A percentile compares a stretch with the other conserved stretches of the same genome.
These are phyloP conservation scores for Nothophytophthora sp. DNA, from an alignment of 352 stramenopile species.

Conservation along the genomic window DNA sequence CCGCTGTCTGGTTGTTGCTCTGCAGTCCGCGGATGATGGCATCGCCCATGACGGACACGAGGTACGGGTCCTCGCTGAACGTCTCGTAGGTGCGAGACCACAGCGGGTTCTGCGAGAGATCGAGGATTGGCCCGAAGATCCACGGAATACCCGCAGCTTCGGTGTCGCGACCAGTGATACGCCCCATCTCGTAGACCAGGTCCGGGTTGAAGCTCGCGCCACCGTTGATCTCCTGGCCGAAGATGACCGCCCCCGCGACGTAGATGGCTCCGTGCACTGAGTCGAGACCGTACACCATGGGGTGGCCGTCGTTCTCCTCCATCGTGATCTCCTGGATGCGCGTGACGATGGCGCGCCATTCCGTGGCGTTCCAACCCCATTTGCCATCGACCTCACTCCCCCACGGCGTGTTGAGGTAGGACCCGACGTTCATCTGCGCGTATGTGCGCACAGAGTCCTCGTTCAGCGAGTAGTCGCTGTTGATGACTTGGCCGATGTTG, in stretches of 20 bases:
- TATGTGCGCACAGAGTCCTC: slow-evolving; percentile 59
- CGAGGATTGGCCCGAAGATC: slow-evolving; percentile 88
- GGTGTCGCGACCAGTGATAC: slow-evolving; percentile 83
- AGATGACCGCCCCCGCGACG: slow-evolving; percentile 76
- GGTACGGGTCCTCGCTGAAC: slow-evolving; percentile 90
- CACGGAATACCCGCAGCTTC: slow-evolving; percentile 86
- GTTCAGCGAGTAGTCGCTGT: slow-evolving; percentile 60
- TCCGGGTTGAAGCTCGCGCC: slow-evolving; percentile 89
- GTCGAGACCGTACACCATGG: slow-evolving; percentile 89
- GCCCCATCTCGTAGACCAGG: slow-evolving; percentile 65
- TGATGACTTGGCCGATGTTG: slow-evolving; percentile 75
- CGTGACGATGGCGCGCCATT: slow-evolving; percentile 78
- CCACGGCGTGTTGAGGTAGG: slow-evolving; percentile 82
- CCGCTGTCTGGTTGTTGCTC: slow-evolving; percentile 56
- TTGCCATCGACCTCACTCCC: slow-evolving; percentile 20
- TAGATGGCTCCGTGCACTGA: slow-evolving; percentile 93
- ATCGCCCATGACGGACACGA: slow-evolving; percentile 72
- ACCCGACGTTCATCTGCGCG: slow-evolving; percentile 81
- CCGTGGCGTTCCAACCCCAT: slow-evolving; percentile 47
- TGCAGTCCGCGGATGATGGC: slow-evolving; percentile 83
- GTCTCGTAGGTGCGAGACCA: slow-evolving; percentile 93
- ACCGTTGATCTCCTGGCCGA: slow-evolving; percentile 89
- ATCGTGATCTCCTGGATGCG: slow-evolving; percentile 80
- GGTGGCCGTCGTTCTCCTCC: slow-evolving; percentile 56
- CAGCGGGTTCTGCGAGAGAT: slow-evolving; percentile 82